Evolutionary conservation across 2,329 filamentous ascomycete species (phyloP).

Genomic region (Cercospora sp.): DNA sequence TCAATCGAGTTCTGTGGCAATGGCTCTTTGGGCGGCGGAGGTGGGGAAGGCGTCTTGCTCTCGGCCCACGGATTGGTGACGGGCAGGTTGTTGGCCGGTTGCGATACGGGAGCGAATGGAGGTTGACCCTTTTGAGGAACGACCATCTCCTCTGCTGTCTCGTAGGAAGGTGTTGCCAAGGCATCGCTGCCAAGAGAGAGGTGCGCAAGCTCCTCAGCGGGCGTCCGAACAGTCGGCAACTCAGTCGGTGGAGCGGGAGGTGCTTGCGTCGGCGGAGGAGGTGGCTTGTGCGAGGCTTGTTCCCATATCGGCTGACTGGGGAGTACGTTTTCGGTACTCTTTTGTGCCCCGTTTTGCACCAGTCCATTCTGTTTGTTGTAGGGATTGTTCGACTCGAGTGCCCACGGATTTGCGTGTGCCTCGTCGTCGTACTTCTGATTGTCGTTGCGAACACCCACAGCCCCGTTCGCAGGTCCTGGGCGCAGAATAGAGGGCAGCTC

Average conservation of each 20-base stretch:
- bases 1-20: constrained; percentile 13
- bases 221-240: constrained; percentile 45
- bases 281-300: constrained; percentile 30
- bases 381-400: constrained; percentile 28
- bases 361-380: constrained; percentile 23
- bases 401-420: constrained; percentile 34
- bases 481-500: constrained; percentile 33
- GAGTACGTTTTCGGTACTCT: constrained; percentile 32
- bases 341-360: background rate
- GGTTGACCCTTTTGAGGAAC: constrained; percentile 34
- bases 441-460: constrained; percentile 18
- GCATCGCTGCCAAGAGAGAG: constrained; percentile 38
- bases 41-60: constrained; percentile 14
- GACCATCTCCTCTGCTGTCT: constrained; percentile 29
- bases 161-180: constrained; percentile 24
- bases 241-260: constrained; percentile 39
- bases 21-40: constrained; percentile 26
- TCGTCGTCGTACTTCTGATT: constrained; percentile 29
- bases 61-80: constrained; percentile 28
- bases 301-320: constrained; percentile 43
- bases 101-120: constrained; percentile 31
- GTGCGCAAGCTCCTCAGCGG: constrained; percentile 43
- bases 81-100: constrained; percentile 18
- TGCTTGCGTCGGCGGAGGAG: constrained; percentile 23
- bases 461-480: constrained; percentile 29